Percentiles rank a stretch among this genome's conserved stretches.
Conservation (phyloP, 306 rosid genomes). For the Hippophae gyantsensis region DNA sequence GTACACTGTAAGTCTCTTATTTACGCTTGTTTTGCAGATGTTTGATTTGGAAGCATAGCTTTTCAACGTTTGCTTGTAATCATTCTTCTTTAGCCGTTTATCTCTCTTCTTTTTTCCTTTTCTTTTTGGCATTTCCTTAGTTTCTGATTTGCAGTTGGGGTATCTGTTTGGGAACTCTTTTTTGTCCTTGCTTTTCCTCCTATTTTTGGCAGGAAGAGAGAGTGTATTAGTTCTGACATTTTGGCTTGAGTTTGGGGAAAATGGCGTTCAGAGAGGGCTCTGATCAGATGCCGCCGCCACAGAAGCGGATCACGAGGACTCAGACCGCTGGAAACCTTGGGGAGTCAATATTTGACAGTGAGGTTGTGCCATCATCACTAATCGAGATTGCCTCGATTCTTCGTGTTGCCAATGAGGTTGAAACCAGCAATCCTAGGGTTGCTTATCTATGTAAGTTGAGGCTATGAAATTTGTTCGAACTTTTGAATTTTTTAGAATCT, state of each 20-base stretch:
- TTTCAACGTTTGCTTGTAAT: slow-evolving; percentile 12
- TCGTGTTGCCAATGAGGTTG: slow-evolving; percentile 97
- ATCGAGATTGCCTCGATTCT: slow-evolving; percentile 90
- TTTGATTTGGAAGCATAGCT: slow-evolving; percentile 7
- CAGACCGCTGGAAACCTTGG: slow-evolving; percentile 92
- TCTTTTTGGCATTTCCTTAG: not conserved
- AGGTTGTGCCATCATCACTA: slow-evolving; percentile 91
- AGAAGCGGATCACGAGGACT: slow-evolving; percentile 74
- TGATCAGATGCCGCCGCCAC: slow-evolving; percentile 52
- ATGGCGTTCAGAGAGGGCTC: slow-evolving; percentile 60
- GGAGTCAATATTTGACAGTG: slow-evolving; percentile 75
- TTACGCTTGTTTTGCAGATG: slow-evolving; percentile 9
- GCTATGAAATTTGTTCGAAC: not conserved
- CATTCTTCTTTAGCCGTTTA: not conserved
- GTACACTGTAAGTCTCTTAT: not conserved
- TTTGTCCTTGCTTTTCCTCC: not conserved
- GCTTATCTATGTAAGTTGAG: slow-evolving; percentile 80
- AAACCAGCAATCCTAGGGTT: slow-evolving; percentile 81
- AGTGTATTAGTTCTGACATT: slow-evolving; percentile 14
- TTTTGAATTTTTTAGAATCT: not conserved
- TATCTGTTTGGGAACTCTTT: not conserved
- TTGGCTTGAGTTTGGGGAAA: slow-evolving; percentile 18
- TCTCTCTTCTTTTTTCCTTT: not conserved
- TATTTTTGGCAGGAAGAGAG: not conserved
- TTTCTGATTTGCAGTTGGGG: not conserved